These are phyloP conservation scores for Echeveria elegans DNA, from an alignment of 164 flowering plant species.

Conservation along the genomic window DNA sequence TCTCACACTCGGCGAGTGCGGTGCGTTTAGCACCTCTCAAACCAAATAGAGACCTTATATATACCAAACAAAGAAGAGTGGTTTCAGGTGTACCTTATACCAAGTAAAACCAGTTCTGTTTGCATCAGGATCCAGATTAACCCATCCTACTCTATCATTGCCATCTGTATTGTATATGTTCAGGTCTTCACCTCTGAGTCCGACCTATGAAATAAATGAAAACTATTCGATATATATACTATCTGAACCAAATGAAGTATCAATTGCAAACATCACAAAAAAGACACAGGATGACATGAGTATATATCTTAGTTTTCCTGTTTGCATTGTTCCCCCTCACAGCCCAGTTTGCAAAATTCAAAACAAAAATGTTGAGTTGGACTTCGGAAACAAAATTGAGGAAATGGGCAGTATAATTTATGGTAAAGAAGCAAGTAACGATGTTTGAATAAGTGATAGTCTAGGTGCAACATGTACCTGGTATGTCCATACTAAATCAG, in stretches of 20 bases:
- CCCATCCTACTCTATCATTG: slow-evolving; percentile 47
- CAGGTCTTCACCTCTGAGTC: slow-evolving; percentile 65
- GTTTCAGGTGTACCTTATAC: slow-evolving; percentile 61
- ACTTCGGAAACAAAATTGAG: too few relatives aligned
- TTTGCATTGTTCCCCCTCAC: too few relatives aligned
- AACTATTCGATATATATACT: neutral
- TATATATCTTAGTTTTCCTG: too few relatives aligned
- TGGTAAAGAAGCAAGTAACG: too few relatives aligned
- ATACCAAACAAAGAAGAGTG: neutral
- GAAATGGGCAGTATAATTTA: too few relatives aligned
- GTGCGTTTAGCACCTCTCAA: too few relatives aligned
- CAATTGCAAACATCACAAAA: neutral
- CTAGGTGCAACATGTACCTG: slow-evolving; percentile 38
- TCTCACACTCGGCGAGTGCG: too few relatives aligned
- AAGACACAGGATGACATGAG: neutral
- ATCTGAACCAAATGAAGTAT: neutral
- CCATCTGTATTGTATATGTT: slow-evolving; percentile 40
- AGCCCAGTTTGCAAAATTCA: too few relatives aligned
- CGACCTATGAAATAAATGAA: slow-evolving; percentile 37
- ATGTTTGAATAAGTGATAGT: neutral
- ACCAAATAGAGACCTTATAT: neutral
- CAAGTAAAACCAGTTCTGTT: slow-evolving; percentile 52
- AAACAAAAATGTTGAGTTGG: too few relatives aligned
- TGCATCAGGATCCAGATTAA: slow-evolving; percentile 31
- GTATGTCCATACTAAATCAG: slow-evolving; percentile 56